A percentile compares a stretch with the other conserved stretches of the same genome.
Conservation (phyloP, 2,329 filamentous ascomycete genomes). For the Xenoacremonium recifei region DNA sequence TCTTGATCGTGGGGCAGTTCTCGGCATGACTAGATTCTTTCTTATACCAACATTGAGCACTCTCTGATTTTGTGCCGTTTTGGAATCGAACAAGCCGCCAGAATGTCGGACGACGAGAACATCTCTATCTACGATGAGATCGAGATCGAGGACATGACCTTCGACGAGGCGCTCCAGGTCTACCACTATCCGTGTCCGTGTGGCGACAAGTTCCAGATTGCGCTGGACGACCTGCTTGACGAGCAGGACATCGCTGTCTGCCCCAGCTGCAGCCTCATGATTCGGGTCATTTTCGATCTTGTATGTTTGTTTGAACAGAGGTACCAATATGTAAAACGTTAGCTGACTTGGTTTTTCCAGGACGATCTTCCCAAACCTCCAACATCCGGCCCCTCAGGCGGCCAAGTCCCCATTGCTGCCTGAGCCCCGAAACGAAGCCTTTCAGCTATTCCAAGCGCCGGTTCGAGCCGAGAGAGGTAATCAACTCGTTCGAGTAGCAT, state of each 20-base stretch:
- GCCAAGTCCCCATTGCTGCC: conserved; percentile 40
- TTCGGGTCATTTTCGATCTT: conserved; percentile 86
- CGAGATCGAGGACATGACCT: conserved; percentile 98
- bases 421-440: conserved; percentile 21
- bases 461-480: background rate
- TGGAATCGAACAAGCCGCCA: conserved; percentile 18
- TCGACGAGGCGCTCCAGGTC: conserved; percentile 75
- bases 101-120: conserved; percentile 62
- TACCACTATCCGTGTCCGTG: conserved; percentile 98
- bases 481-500: no score
- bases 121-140: conserved; percentile 92
- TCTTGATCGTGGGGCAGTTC: conserved; percentile 24
- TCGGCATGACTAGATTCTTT: no score
- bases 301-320: conserved; percentile 46
- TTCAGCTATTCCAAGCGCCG: background rate
- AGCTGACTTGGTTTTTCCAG: conserved; percentile 24
- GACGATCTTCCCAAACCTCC: conserved; percentile 44
- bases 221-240: conserved; percentile 78
- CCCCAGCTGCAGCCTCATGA: conserved; percentile 96
- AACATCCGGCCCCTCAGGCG: conserved; percentile 27
- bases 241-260: conserved; percentile 95
- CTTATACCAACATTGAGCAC: no score
- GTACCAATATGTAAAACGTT: background rate
- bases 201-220: conserved; percentile 93
- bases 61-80: no score